Evolutionary conservation across 768 basidiomycete genomes (phyloP).

Genomic region (Hericium rajendrae): DNA sequence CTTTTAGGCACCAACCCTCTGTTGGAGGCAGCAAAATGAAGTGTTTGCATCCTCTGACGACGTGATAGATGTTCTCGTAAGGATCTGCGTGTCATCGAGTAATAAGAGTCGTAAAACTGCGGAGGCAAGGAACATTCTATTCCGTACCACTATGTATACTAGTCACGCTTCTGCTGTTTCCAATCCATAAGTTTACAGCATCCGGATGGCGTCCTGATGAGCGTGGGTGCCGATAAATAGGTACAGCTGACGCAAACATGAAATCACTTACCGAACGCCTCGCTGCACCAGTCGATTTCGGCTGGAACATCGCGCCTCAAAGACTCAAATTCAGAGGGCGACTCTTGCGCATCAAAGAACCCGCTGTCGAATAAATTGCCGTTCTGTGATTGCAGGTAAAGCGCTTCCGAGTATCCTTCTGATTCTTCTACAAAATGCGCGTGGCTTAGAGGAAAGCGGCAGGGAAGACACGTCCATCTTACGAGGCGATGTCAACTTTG

Average conservation of each 20-base stretch:
- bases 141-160: conserved; percentile 75
- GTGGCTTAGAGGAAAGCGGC: background rate
- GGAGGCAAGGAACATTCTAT: too few species aligned
- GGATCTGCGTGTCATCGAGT: conserved; percentile 41
- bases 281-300: conserved; percentile 65
- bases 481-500: conserved; percentile 20
- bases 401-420: conserved; percentile 25
- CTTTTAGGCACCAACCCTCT: conserved; percentile 78
- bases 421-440: conserved; percentile 14
- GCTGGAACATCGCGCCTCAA: conserved; percentile 58
- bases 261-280: conserved; percentile 53
- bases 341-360: conserved; percentile 27
- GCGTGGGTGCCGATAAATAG: background rate
- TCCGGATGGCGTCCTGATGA: conserved; percentile 56
- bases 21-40: conserved; percentile 84
- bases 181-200: conserved; percentile 92
- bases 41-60: conserved; percentile 74
- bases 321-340: conserved; percentile 49
- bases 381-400: conserved; percentile 87
- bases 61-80: conserved; percentile 90
- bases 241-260: background rate
- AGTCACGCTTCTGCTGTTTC: conserved; percentile 65
- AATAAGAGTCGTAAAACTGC: too few species aligned
- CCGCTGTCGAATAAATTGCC: conserved; percentile 65
- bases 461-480: background rate